phyloP scores from a whole-genome alignment of 441 rosid species.

The Arabidopsis lyrata region DNA sequence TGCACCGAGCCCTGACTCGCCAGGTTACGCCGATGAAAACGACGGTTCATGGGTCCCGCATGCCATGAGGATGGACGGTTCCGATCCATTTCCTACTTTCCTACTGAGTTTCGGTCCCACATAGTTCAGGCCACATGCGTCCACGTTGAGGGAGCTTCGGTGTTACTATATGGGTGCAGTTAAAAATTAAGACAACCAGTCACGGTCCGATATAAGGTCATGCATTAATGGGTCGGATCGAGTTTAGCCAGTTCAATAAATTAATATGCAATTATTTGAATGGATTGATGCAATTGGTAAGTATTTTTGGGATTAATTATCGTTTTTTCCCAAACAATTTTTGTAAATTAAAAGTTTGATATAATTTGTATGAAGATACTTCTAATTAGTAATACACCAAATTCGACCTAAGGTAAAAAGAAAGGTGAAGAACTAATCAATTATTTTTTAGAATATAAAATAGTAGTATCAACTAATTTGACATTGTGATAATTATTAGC shows the following conservation, averaged over 20 bases:
- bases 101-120: conserved; percentile 15
- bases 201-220: conserved; percentile 40
- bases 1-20: conserved; percentile 47
- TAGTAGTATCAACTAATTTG: conserved; percentile 9
- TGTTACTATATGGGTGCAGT: conserved; percentile 42
- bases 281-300: conserved; percentile 11
- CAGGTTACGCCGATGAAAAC: conserved; percentile 39
- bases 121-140: conserved; percentile 43
- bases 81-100: conserved; percentile 6
- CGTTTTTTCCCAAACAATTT: background rate
- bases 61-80: conserved; percentile 39
- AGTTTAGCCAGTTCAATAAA: conserved; percentile 37
- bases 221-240: conserved; percentile 46
- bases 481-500: conserved; percentile 12
- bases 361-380: background rate
- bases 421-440: background rate
- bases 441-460: background rate
- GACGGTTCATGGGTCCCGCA: conserved; percentile 39
- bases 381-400: background rate
- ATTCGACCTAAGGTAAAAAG: background rate
- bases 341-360: background rate
- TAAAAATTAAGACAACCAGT: conserved; percentile 37
- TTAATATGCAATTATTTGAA: background rate
- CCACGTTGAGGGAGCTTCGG: conserved; percentile 43
- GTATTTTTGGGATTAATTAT: background rate